Base-by-base conservation (phyloP, 164 flowering plant species). In the Berberis thunbergii region DNA sequence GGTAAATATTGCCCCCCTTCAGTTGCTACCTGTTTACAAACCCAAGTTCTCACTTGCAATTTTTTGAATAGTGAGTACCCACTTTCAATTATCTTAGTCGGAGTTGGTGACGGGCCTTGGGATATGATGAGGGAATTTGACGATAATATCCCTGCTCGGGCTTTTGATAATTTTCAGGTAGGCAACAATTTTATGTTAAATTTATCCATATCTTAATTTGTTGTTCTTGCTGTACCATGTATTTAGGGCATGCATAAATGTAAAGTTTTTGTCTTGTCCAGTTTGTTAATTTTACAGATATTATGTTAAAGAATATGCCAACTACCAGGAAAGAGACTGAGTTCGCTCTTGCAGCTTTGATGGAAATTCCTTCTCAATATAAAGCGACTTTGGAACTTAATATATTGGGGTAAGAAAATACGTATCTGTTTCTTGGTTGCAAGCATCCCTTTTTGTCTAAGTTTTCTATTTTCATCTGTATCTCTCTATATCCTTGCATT, bases 61-160 rank as follows among this genome's bases (percentile, higher is more conserved):
- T 26, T 26, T 26, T 26, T 26, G 26, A 26, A 26, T 26, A 26
- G 26, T 26, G 26, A 26, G 26, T 88, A 77, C 72, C 93, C 96
- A 57, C 89, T 88, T n/a, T 86, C 96, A 46, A 88, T 91, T 57
- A 75, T 91, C 71, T 75, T 91, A 73, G 84, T 91, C 62, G 97
- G 97, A 13, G 91, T 91, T 49, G 96, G 97, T 39, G 97, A 91
- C 79, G 97, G 96, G 54, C 97, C 97, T n/a, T 88, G 97, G 97
- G 90, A 91, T 70, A 78, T 80, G 48, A 88, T 91, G 97, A 67
- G 82, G 53, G 81, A 74, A 38, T 91, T 91, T 75, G 97, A 91
- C 64, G 97, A 91, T 72, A 79, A 85, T 67, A 81, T 91, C 68
- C 89, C 94, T 61, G 82, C 81, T 1, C 83, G 97, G 43, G 61